Conservation (phyloP, 1,284 basidiomycete genomes). For the Trichosporon inkin region DNA sequence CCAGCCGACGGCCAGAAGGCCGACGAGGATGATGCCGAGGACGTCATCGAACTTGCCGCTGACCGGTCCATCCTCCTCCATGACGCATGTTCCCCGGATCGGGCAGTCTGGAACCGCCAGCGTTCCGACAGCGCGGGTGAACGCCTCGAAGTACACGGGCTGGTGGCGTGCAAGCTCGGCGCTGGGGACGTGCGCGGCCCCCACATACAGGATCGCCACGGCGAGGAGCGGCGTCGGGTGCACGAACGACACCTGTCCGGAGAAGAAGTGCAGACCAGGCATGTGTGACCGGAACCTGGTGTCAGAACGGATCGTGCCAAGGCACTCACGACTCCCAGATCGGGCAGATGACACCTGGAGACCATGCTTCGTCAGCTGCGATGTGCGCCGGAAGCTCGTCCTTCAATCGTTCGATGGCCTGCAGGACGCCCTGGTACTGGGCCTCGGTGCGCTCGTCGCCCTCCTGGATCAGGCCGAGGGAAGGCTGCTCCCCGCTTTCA, state of each 20-base stretch:
- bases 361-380: slow-evolving; percentile 16
- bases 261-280: slow-evolving; percentile 28
- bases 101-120: slow-evolving; percentile 21
- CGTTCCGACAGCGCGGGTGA: slow-evolving; percentile 20
- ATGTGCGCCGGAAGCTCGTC: slow-evolving; percentile 20
- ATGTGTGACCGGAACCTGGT: slow-evolving; percentile 26
- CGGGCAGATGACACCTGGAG: slow-evolving; percentile 1
- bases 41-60: slow-evolving; percentile 26
- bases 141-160: slow-evolving; percentile 22
- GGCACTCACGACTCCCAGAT: slow-evolving; percentile 23
- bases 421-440: slow-evolving; percentile 16
- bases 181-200: slow-evolving; percentile 21
- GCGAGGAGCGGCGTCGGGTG: slow-evolving; percentile 25
- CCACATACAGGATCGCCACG: slow-evolving; percentile 24
- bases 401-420: slow-evolving; percentile 18
- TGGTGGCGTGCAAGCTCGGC: slow-evolving; percentile 20
- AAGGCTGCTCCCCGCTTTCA: background rate
- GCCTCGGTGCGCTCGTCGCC: background rate
- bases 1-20: slow-evolving; percentile 25
- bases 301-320: background rate
- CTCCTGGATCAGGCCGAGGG: slow-evolving; percentile 3
- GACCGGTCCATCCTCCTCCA: slow-evolving; percentile 10
- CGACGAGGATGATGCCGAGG: slow-evolving; percentile 24
- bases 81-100: slow-evolving; percentile 7
- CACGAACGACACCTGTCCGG: slow-evolving; percentile 25